Evolutionary conservation across 179 eudicot species (phyloP), one percentile per base, ranked within the genome.

Genomic region (Beta macrorhiza): DNA sequence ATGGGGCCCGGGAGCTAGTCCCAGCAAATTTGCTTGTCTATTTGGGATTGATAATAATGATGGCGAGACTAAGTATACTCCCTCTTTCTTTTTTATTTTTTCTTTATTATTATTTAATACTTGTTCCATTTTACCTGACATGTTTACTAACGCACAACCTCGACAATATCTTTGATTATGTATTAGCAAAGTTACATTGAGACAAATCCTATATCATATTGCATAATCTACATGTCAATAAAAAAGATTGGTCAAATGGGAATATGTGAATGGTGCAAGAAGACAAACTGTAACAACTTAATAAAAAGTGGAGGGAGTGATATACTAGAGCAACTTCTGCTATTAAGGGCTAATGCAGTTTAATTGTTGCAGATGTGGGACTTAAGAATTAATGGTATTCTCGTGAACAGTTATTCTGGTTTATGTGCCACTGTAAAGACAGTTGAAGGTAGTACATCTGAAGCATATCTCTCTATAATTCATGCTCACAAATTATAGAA

Each of bases 401-500:
- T 93, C 69, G 68, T 58, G 78, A 93, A 81, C 83, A 90, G 91
- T 80, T 93, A 93, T 84, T 88, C 97, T 29, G 95, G 98, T 78
- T 84, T 85, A 79, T 92, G 98, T 85, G 97, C 91, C 53, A 78
- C 88, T 14, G 52, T 92, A 79, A 85, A 83, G 75, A 79, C 45
- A 15, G 82, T 81, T 53, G 80, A 86, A 93, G 97, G 97, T 92
- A 83, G 78, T 57, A 29, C 72, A 45, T 72, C 47, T 65, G 5
- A 61, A 79, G 53, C 53, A 15, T 76, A 10, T 68, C 52, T 52
- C 57, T 61, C 20, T 10, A 37, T 44, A 13, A 62, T 0, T 9
- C 8, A 32, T 13, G 17, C 74, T 5, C 17, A 19, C 52, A 20
- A 13, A n/a, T 22, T 25, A 4, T 62, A 65, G 53, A 29, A 14